A percentile compares a stretch with the other conserved stretches of the same genome.
phyloP scores from a whole-genome alignment of 495 filamentous ascomycete genomes.

The Podospora comata region DNA sequence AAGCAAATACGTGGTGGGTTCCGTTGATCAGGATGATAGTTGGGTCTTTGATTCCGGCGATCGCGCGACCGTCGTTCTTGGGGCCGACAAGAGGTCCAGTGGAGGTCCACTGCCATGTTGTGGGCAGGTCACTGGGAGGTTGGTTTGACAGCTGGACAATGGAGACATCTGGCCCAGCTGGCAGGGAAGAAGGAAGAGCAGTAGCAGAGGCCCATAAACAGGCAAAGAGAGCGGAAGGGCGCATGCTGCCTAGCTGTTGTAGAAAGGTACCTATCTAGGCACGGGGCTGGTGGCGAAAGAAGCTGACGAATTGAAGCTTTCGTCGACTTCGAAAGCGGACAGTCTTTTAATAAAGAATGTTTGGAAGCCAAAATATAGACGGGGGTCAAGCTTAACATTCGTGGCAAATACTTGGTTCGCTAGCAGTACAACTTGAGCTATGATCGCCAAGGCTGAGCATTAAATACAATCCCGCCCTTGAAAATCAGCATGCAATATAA shows the following conservation, averaged over 20 bases:
- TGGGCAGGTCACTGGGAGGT: constrained; percentile 1
- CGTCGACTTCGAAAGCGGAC: background rate
- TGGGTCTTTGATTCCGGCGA: constrained; percentile 31
- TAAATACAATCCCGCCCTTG: no score
- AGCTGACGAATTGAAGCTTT: no score
- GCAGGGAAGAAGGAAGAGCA: background rate
- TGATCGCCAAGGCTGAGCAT: no score
- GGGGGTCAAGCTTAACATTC: no score
- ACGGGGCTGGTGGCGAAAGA: no score
- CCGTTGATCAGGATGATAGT: constrained; percentile 25
- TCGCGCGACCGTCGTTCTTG: constrained; percentile 24
- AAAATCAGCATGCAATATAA: background rate
- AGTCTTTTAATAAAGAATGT: background rate
- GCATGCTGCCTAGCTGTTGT: background rate
- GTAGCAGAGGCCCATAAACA: background rate
- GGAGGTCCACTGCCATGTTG: constrained; percentile 23
- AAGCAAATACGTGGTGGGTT: constrained; percentile 33
- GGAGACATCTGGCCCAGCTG: background rate
- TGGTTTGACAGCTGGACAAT: background rate
- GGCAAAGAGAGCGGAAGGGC: background rate
- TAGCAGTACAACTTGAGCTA: no score
- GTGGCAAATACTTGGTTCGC: no score
- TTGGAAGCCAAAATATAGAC: background rate
- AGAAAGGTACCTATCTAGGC: no score
- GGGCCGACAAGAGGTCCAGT: constrained; percentile 25